Evolutionary conservation across 805 yeast species (phyloP).

Genomic region (Candida boleticola): DNA sequence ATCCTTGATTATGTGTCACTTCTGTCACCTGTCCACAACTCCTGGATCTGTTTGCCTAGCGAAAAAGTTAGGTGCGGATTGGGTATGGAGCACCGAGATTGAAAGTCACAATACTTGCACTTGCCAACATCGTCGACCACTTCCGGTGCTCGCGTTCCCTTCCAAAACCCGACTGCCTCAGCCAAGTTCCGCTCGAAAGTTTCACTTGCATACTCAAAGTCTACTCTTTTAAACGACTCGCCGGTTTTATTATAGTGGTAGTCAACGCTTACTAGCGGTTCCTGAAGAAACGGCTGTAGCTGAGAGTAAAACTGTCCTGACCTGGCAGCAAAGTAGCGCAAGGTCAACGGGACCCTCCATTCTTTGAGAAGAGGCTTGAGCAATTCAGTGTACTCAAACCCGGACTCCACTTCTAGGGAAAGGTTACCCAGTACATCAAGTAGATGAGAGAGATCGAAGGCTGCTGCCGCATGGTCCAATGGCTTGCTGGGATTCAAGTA

Average conservation of each 20-base stretch:
- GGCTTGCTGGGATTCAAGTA: background rate
- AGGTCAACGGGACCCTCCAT: conserved; percentile 58
- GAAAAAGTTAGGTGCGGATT: conserved; percentile 8
- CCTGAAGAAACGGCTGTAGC: conserved; percentile 34
- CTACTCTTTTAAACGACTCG: conserved; percentile 34
- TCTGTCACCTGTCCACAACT: background rate
- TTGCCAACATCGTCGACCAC: conserved; percentile 39
- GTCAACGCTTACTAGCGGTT: conserved; percentile 14
- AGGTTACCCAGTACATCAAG: background rate
- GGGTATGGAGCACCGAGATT: conserved; percentile 22
- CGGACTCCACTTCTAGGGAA: background rate
- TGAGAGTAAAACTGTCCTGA: conserved; percentile 45
- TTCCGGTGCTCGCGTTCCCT: conserved; percentile 51
- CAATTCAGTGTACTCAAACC: conserved; percentile 8
- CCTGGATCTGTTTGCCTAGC: background rate
- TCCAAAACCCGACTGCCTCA: conserved; percentile 52
- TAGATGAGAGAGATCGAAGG: conserved; percentile 6
- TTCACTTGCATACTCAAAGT: conserved; percentile 35
- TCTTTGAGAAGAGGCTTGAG: conserved; percentile 23
- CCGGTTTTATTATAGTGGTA: conserved; percentile 40
- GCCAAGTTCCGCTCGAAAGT: conserved; percentile 26
- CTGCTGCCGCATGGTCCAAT: background rate
- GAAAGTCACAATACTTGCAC: conserved; percentile 58
- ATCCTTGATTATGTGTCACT: background rate
- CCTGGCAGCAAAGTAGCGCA: conserved; percentile 55